Evolutionary conservation across 1,284 basidiomycete species (phyloP), one percentile per base, ranked within the genome.

Genomic region (Cutaneotrichosporon cyanovorans): DNA sequence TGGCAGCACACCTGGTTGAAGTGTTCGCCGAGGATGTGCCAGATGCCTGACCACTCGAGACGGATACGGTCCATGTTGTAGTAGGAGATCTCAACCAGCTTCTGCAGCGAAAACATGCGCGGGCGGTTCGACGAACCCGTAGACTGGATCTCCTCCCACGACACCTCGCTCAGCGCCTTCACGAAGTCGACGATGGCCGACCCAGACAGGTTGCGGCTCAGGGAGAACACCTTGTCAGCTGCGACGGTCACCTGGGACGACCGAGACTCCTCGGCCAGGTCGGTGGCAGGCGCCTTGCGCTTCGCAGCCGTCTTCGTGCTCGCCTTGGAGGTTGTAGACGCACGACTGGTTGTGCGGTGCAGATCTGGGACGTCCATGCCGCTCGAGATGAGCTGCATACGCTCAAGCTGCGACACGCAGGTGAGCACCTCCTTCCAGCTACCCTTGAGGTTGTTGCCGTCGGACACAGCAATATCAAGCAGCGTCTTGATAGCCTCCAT

Each of bases 1-100:
- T 99, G 95, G 71, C 93, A 96, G 69, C 93, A 98, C 31, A 98
- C 93, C 74, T 96, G 87, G 69, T 99, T 98, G 73, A 99, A 98
- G 73, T 99, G 95, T 69, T 96, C 92, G 39, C 95, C 95, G 16
- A 99, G 76, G 49, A 98, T 98, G 52, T 86, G 82, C 96, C 96
- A 99, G 55, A 99, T 79, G 71, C 90, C 87, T 4, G 89, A 92
- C 95, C 95, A 99, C 69, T 99, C 95, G 49, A 99, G 76, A 70
- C 95, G 87, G 66, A 99, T 99, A 50, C 95, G 85, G 52, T 78
- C 84, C 95, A 99, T 99, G 74, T 99, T 99, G 76, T 99, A 99
- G 73, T 99, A 99, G 19, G 91, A 95, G 56, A 99, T 99, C 69
- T 99, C 95, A 39, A 99, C 95, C 37, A 99, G 77, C 74, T 98